These are phyloP conservation scores for Leptographium lundbergii DNA, from an alignment of 2,329 filamentous ascomycete genomes.

Conservation along the genomic window DNA sequence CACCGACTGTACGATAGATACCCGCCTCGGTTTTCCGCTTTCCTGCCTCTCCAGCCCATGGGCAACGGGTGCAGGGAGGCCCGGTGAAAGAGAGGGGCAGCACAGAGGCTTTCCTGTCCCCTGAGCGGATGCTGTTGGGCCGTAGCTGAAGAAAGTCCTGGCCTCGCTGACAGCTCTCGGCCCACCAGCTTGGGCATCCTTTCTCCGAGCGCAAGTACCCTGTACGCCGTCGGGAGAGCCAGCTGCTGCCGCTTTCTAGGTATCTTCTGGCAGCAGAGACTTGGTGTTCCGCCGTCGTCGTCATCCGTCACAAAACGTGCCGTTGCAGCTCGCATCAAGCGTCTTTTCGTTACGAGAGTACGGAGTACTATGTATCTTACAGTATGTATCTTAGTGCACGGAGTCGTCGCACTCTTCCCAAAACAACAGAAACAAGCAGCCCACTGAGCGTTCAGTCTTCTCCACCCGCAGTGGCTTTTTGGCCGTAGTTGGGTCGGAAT, in stretches of 20 bases:
- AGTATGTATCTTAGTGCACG: too few relatives aligned
- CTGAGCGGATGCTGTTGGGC: neutral
- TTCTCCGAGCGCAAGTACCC: too few relatives aligned
- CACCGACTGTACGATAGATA: neutral
- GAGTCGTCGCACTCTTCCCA: neutral
- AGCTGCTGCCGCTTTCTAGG: neutral
- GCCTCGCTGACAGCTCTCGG: too few relatives aligned
- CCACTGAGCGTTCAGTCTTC: neutral
- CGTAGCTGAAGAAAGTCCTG: neutral
- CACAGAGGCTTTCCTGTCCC: neutral
- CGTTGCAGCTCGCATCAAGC: neutral
- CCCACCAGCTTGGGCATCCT: too few relatives aligned
- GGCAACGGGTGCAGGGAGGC: neutral
- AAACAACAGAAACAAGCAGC: neutral
- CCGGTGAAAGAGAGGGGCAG: neutral
- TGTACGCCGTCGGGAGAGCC: neutral
- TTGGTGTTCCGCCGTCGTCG: neutral
- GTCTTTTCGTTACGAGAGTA: neutral
- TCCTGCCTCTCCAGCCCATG: too few relatives aligned
- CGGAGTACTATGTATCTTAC: too few relatives aligned
- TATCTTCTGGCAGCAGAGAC: too few relatives aligned
- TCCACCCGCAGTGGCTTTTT: neutral
- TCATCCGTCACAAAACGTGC: neutral
- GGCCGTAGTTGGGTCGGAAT: neutral
- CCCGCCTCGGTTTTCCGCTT: too few relatives aligned